Conservation (phyloP, 192 early-diverging fungal genomes). For the Entomortierella chlamydospora region DNA sequence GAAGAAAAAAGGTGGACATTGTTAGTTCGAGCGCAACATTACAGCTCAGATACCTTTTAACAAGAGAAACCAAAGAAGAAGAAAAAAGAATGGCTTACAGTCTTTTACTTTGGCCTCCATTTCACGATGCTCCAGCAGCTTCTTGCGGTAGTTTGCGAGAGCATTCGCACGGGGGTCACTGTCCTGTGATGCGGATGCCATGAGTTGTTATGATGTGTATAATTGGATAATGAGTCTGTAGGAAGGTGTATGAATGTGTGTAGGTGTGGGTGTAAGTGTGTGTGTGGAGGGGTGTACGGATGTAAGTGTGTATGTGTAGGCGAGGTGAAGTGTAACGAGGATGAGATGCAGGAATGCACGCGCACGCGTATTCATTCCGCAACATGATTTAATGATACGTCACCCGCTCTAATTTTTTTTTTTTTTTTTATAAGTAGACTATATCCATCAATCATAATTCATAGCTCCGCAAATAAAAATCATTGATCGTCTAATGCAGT, state of each 20-base stretch:
- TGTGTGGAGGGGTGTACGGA: too few relatives aligned
- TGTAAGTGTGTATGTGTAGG: not conserved
- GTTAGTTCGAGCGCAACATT: too few relatives aligned
- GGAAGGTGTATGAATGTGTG: too few relatives aligned
- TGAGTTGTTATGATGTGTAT: not conserved
- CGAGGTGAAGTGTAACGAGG: not conserved
- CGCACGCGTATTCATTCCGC: not conserved
- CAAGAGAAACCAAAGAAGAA: conserved; percentile 16
- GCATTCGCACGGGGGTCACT: conserved; percentile 82
- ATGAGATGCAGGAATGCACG: not conserved
- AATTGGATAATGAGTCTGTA: not conserved
- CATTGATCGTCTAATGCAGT: conserved; percentile 19
- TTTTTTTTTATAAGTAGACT: not conserved
- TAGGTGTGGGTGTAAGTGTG: too few relatives aligned
- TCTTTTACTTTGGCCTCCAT: conserved; percentile 97
- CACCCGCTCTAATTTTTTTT: not conserved
- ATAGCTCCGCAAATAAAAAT: not conserved
- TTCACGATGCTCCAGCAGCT: conserved; percentile 93
- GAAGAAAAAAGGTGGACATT: not conserved
- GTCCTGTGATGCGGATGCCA: conserved; percentile 42
- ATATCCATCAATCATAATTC: not conserved
- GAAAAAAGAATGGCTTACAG: conserved; percentile 58
- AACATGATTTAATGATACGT: not conserved
- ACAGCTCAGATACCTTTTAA: too few relatives aligned
- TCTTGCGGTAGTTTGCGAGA: conserved; percentile 86